Percentiles rank a stretch among this genome's conserved stretches.
Evolutionary conservation across 176 grass and related monocot species (phyloP).

Genomic region (Bonia amplexicaulis): DNA sequence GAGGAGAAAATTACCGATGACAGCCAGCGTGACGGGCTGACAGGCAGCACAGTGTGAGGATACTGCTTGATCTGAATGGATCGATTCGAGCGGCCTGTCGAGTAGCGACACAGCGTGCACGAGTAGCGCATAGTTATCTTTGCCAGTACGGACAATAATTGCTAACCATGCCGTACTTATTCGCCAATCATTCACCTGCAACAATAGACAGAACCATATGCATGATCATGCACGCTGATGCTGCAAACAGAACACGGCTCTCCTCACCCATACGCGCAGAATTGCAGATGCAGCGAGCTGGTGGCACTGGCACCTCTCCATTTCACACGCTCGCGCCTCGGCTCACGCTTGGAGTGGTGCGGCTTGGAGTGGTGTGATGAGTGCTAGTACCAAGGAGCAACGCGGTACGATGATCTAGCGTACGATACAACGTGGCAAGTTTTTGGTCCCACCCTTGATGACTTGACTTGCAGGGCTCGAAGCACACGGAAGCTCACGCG

Average conservation of each 20-base stretch:
- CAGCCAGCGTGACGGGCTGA: neutral
- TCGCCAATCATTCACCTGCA: slow-evolving; percentile 38
- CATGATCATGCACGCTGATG: neutral
- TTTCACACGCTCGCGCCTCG: neutral
- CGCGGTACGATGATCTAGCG: too few species aligned
- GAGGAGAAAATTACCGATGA: neutral
- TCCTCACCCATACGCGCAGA: neutral
- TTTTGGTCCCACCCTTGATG: too few species aligned
- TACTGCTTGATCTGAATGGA: neutral
- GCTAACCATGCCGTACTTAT: slow-evolving; percentile 30
- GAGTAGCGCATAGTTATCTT: neutral
- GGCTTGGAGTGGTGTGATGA: too few species aligned
- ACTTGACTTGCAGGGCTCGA: too few species aligned
- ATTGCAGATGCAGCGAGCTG: neutral
- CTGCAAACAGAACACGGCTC: neutral
- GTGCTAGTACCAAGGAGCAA: too few species aligned
- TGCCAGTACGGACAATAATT: slow-evolving; percentile 31
- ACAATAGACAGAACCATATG: neutral
- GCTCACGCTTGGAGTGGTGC: too few species aligned
- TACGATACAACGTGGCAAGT: too few species aligned
- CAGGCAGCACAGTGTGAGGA: neutral
- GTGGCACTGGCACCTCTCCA: neutral
- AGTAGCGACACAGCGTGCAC: slow-evolving; percentile 1
- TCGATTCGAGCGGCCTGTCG: too few species aligned
- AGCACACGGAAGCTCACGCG: too few species aligned